Evolutionary conservation across 2,329 filamentous ascomycete genomes (phyloP).

Genomic region (Passalora sequoiae): DNA sequence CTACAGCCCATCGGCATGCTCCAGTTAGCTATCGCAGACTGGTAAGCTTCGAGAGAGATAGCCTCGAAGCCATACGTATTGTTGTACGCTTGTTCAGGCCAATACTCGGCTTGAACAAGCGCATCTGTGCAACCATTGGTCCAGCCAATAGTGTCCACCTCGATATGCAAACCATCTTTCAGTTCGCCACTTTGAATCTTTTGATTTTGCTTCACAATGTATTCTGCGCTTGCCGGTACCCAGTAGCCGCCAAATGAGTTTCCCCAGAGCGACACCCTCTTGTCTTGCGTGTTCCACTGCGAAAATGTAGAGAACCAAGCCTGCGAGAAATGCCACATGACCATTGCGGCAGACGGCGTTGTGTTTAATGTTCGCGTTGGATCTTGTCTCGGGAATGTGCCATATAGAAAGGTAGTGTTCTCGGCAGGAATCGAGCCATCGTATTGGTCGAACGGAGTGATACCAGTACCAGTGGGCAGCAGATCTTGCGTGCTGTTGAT

Average conservation of each 20-base stretch:
- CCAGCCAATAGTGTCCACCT: slow-evolving; percentile 59
- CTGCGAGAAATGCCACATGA: slow-evolving; percentile 59
- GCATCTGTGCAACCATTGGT: slow-evolving; percentile 66
- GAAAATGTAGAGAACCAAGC: slow-evolving; percentile 37
- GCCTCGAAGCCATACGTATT: slow-evolving; percentile 61
- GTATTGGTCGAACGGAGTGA: slow-evolving; percentile 25
- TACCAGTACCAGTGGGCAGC: slow-evolving; percentile 33
- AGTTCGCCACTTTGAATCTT: slow-evolving; percentile 39
- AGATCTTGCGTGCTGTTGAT: slow-evolving; percentile 57
- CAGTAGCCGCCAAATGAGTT: slow-evolving; percentile 51
- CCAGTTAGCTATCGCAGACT: slow-evolving; percentile 38
- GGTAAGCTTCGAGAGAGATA: slow-evolving; percentile 45
- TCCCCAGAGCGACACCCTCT: slow-evolving; percentile 20
- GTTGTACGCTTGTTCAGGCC: slow-evolving; percentile 52
- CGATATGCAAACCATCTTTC: slow-evolving; percentile 44
- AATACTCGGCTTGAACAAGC: slow-evolving; percentile 53
- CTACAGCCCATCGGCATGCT: slow-evolving; percentile 48
- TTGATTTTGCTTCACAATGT: slow-evolving; percentile 56
- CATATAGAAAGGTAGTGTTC: slow-evolving; percentile 23
- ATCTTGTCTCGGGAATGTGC: slow-evolving; percentile 20
- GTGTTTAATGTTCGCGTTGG: slow-evolving; percentile 14
- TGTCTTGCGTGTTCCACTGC: slow-evolving; percentile 14
- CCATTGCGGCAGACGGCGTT: slow-evolving; percentile 27
- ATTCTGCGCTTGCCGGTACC: slow-evolving; percentile 55
- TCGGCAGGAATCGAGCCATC: slow-evolving; percentile 12